phyloP scores from a whole-genome alignment of 306 rosid genomes.

The Castanea sativa region DNA sequence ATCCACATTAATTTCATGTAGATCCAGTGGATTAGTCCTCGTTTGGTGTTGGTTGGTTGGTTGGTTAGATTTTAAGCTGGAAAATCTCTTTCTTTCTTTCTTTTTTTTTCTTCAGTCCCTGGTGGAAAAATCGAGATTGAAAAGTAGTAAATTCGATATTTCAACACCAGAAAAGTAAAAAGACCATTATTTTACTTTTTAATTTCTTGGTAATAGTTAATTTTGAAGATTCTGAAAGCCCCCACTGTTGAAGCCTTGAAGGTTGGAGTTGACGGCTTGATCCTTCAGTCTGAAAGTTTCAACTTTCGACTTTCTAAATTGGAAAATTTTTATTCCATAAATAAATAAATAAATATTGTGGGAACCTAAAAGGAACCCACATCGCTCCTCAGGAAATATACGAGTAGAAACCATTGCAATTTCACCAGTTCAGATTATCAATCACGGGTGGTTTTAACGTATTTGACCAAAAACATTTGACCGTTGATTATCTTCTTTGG shows the following conservation, averaged over 20 bases:
- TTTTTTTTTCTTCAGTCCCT: background rate
- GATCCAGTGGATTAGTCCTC: no score
- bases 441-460: background rate
- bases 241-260: background rate
- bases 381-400: no score
- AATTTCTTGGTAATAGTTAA: no score
- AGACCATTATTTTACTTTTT: background rate
- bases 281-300: background rate
- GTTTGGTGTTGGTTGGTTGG: no score
- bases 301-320: background rate
- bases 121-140: background rate
- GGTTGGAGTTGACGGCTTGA: background rate
- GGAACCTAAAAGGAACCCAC: background rate
- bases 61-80: no score
- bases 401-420: no score
- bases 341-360: background rate
- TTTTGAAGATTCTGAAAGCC: no score
- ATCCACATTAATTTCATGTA: no score
- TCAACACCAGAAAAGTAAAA: background rate
- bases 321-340: background rate
- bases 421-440: background rate
- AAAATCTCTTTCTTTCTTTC: background rate
- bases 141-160: background rate
- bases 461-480: conserved; percentile 6
- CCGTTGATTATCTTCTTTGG: background rate